phyloP scores from a whole-genome alignment of 768 basidiomycete genomes.

The Thelephora aurantiotincta region DNA sequence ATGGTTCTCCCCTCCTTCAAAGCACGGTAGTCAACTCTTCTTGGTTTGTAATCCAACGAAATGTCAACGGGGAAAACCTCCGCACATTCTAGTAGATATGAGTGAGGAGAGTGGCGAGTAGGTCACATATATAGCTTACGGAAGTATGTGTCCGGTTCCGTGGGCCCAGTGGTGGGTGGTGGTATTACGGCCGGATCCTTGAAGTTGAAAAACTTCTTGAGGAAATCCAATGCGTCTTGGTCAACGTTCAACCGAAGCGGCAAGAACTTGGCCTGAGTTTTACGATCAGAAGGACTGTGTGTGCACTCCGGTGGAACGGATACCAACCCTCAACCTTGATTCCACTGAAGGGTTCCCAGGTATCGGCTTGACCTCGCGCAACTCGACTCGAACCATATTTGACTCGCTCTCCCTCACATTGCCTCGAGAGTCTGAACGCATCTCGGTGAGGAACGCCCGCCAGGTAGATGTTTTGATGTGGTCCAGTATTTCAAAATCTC shows the following conservation, averaged over 20 bases:
- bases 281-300: neutral
- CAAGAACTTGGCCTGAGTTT: slow-evolving; percentile 65
- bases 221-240: slow-evolving; percentile 95
- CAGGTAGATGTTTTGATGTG: slow-evolving; percentile 98
- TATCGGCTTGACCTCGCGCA: slow-evolving; percentile 62
- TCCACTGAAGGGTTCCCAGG: slow-evolving; percentile 58
- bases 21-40: slow-evolving; percentile 88
- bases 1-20: slow-evolving; percentile 84
- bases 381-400: slow-evolving; percentile 83
- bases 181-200: slow-evolving; percentile 39
- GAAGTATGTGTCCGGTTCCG: slow-evolving; percentile 46
- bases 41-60: slow-evolving; percentile 97
- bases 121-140: slow-evolving; percentile 31
- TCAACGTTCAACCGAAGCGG: slow-evolving; percentile 91
- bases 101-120: neutral
- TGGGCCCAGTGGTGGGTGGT: slow-evolving; percentile 19
- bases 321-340: slow-evolving; percentile 58
- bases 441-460: slow-evolving; percentile 88
- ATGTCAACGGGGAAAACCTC: slow-evolving; percentile 92
- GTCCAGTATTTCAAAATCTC: slow-evolving; percentile 80
- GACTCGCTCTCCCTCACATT: slow-evolving; percentile 85
- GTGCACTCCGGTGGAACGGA: neutral
- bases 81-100: slow-evolving; percentile 52
- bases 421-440: slow-evolving; percentile 74
- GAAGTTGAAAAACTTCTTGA: slow-evolving; percentile 94